phyloP scores from a whole-genome alignment of 306 rosid genomes.

The Castanea sativa region DNA sequence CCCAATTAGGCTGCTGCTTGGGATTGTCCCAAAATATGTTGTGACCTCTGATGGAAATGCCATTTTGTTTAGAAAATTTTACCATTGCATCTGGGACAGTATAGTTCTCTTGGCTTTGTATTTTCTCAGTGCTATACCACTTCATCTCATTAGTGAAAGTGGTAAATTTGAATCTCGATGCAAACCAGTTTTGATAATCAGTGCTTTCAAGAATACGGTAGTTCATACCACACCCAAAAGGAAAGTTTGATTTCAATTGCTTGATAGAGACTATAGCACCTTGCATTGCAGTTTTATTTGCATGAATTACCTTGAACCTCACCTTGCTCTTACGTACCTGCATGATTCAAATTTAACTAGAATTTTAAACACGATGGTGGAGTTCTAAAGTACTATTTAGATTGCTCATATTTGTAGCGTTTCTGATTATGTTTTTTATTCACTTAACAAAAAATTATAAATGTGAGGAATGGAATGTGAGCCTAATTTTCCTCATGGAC shows the following conservation, averaged over 20 bases:
- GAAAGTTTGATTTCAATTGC: slow-evolving; percentile 44
- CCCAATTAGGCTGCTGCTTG: slow-evolving; percentile 53
- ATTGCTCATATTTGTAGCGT: background rate
- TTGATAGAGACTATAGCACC: slow-evolving; percentile 37
- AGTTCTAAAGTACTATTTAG: background rate
- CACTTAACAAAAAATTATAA: background rate
- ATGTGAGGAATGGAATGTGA: too few species aligned
- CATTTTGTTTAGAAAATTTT: slow-evolving; percentile 39
- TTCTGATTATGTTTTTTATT: background rate
- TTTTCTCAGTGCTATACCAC: slow-evolving; percentile 68
- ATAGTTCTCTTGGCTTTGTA: slow-evolving; percentile 59
- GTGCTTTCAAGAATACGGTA: slow-evolving; percentile 43
- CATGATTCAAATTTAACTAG: slow-evolving; percentile 13
- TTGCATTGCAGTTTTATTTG: slow-evolving; percentile 38
- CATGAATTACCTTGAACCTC: slow-evolving; percentile 40
- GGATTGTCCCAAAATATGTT: slow-evolving; percentile 64
- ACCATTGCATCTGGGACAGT: slow-evolving; percentile 67
- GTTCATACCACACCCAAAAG: slow-evolving; percentile 69
- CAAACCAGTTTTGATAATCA: slow-evolving; percentile 60
- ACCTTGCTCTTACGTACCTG: slow-evolving; percentile 60
- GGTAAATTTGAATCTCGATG: slow-evolving; percentile 53
- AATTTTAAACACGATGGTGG: background rate
- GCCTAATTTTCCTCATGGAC: too few species aligned
- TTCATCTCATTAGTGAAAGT: slow-evolving; percentile 82
- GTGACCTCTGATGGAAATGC: slow-evolving; percentile 63